A percentile compares a stretch with the other conserved stretches of the same genome.
These are phyloP conservation scores for Wickerhamomyces alni DNA, from an alignment of 805 yeast genomes.

Conservation along the genomic window DNA sequence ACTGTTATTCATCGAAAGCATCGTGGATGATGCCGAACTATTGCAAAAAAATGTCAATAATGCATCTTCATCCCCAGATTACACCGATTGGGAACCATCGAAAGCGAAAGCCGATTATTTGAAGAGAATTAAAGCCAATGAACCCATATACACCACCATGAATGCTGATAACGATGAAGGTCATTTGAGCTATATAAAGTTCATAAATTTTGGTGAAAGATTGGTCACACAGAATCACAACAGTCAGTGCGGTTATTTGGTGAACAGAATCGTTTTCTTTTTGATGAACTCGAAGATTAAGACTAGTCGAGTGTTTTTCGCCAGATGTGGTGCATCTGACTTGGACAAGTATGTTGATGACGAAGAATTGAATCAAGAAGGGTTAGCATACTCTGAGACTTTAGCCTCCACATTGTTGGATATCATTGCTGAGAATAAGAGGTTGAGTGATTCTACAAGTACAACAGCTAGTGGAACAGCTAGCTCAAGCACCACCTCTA, in stretches of 20 bases:
- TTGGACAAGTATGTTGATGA: conserved; percentile 61
- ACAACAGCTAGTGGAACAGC: conserved; percentile 5
- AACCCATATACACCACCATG: conserved; percentile 71
- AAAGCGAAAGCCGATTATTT: conserved; percentile 75
- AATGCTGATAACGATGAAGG: conserved; percentile 36
- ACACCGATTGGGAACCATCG: conserved; percentile 64
- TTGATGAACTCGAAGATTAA: conserved; percentile 87
- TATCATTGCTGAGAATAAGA: conserved; percentile 27
- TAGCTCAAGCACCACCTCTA: conserved; percentile 13
- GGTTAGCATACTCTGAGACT: conserved; percentile 57
- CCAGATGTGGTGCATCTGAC: conserved; percentile 59
- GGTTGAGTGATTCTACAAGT: neutral
- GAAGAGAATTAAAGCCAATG: conserved; percentile 60
- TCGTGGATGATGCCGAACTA: conserved; percentile 66
- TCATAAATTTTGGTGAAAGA: conserved; percentile 85
- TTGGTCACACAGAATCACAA: conserved; percentile 75
- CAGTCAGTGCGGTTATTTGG: conserved; percentile 80
- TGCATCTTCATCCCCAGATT: conserved; percentile 86
- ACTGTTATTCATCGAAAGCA: conserved; percentile 81
- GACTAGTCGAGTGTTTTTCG: conserved; percentile 87
- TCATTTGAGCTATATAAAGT: conserved; percentile 69
- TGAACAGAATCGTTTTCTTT: conserved; percentile 86
- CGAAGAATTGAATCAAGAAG: conserved; percentile 75
- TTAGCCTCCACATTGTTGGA: conserved; percentile 51
- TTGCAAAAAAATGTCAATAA: conserved; percentile 74